Evolutionary conservation across 2,329 filamentous ascomycete genomes (phyloP).

Genomic region (Nectriaceae sp.): DNA sequence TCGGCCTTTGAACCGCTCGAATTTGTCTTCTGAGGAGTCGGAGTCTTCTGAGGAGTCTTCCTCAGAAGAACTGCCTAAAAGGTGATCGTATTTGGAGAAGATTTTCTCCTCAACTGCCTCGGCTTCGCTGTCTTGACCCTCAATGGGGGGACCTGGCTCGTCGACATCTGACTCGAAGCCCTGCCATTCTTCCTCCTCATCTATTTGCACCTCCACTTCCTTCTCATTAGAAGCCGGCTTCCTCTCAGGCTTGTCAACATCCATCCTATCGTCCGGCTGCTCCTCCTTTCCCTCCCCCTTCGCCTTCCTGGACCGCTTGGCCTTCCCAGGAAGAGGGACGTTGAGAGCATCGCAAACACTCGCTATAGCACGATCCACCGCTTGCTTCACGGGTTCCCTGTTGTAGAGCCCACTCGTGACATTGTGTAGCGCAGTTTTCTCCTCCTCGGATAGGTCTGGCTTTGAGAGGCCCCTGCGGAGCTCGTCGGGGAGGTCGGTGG

Average conservation of each 20-base stretch:
- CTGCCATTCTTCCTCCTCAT: conserved; percentile 39
- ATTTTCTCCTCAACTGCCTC: conserved; percentile 36
- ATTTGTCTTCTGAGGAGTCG: conserved; percentile 36
- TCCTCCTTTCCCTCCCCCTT: conserved; percentile 35
- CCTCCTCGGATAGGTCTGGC: conserved; percentile 53
- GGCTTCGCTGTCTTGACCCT: conserved; percentile 26
- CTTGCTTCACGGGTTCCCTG: conserved; percentile 50
- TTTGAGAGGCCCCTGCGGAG: conserved; percentile 50
- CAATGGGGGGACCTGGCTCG: conserved; percentile 22
- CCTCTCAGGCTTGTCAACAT: conserved; percentile 18
- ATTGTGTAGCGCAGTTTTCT: conserved; percentile 55
- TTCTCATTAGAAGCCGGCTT: conserved; percentile 17
- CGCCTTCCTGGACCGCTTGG: conserved; percentile 33
- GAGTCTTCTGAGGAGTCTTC: conserved; percentile 36
- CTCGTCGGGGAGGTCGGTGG: conserved; percentile 50
- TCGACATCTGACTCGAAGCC: conserved; percentile 36
- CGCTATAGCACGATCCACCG: conserved; percentile 49
- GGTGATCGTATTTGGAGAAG: conserved; percentile 44
- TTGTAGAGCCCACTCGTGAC: conserved; percentile 61
- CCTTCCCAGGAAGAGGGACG: conserved; percentile 47
- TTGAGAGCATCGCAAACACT: conserved; percentile 51
- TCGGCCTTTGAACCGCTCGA: conserved; percentile 32
- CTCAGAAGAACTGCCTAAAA: conserved; percentile 48
- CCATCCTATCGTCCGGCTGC: conserved; percentile 26
- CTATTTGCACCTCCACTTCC: conserved; percentile 24